A percentile compares a stretch with the other conserved stretches of the same genome.
phyloP scores from a whole-genome alignment of 192 early-diverging fungal genomes.

The Chytriomyces confervae region DNA sequence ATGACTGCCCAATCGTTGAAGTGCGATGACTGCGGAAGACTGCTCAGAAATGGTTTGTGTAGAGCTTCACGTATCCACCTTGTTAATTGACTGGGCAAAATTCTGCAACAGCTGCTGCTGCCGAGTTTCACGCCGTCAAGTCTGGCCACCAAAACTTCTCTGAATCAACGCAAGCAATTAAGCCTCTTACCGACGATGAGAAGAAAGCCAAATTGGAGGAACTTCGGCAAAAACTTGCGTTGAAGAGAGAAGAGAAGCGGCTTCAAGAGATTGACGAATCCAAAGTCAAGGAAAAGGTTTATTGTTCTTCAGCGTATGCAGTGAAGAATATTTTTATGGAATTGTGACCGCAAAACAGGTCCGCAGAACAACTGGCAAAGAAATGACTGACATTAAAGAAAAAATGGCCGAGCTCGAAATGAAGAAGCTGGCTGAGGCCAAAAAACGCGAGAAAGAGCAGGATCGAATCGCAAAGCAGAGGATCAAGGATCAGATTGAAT shows the following conservation, averaged over 20 bases:
- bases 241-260: slow-evolving; percentile 69
- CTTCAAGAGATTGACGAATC: slow-evolving; percentile 68
- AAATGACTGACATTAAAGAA: slow-evolving; percentile 70
- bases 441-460: slow-evolving; percentile 79
- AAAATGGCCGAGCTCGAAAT: slow-evolving; percentile 75
- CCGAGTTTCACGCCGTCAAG: slow-evolving; percentile 77
- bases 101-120: slow-evolving; percentile 59
- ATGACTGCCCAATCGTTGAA: slow-evolving; percentile 78
- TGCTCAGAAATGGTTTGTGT: slow-evolving; percentile 73
- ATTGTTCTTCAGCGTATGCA: slow-evolving; percentile 24
- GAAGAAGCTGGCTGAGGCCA: slow-evolving; percentile 70
- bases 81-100: slow-evolving; percentile 1
- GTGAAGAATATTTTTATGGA: slow-evolving; percentile 14
- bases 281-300: slow-evolving; percentile 70
- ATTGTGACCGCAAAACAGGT: slow-evolving; percentile 26
- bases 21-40: slow-evolving; percentile 82
- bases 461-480: slow-evolving; percentile 75
- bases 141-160: slow-evolving; percentile 77
- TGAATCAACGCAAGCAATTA: slow-evolving; percentile 76
- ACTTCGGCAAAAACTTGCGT: slow-evolving; percentile 65
- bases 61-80: slow-evolving; percentile 6
- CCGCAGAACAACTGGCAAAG: slow-evolving; percentile 72
- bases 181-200: slow-evolving; percentile 82
- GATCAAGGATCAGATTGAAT: slow-evolving; percentile 80
- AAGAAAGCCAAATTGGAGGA: slow-evolving; percentile 75